Percentiles rank a stretch among this genome's conserved stretches.
Conservation (phyloP, 768 basidiomycete genomes). For the Phlebiopsis gigantea region DNA sequence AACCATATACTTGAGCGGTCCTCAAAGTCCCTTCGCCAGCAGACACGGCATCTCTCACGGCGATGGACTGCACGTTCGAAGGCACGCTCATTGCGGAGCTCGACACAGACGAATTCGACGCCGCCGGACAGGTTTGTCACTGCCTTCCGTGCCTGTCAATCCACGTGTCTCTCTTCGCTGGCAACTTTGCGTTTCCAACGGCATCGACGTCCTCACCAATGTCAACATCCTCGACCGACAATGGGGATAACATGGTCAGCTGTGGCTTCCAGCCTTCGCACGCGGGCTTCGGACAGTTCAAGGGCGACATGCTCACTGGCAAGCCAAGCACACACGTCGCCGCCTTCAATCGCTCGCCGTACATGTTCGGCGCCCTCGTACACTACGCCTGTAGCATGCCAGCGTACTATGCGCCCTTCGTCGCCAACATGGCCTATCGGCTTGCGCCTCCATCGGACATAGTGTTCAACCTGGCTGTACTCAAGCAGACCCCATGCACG, state of each 20-base stretch:
- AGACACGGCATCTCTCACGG: not conserved
- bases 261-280: conserved; percentile 7
- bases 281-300: conserved; percentile 1
- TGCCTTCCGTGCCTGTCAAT: not conserved
- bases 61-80: not conserved
- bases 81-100: conserved; percentile 4
- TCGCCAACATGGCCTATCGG: not conserved
- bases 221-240: conserved; percentile 22
- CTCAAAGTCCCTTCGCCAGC: not conserved
- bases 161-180: not conserved
- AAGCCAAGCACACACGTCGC: not conserved
- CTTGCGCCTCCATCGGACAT: conserved; percentile 7
- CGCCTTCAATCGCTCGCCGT: not conserved
- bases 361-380: not conserved
- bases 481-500: not conserved
- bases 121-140: not conserved
- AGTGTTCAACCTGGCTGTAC: conserved; percentile 7
- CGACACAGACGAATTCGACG: conserved; percentile 3
- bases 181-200: conserved; percentile 15
- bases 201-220: conserved; percentile 26
- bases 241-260: conserved; percentile 23
- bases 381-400: not conserved
- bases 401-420: conserved; percentile 1
- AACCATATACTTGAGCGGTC: not conserved
- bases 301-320: not conserved